Conservation (phyloP, 208 protist genomes). For the Endotrypanum monterogeii region DNA sequence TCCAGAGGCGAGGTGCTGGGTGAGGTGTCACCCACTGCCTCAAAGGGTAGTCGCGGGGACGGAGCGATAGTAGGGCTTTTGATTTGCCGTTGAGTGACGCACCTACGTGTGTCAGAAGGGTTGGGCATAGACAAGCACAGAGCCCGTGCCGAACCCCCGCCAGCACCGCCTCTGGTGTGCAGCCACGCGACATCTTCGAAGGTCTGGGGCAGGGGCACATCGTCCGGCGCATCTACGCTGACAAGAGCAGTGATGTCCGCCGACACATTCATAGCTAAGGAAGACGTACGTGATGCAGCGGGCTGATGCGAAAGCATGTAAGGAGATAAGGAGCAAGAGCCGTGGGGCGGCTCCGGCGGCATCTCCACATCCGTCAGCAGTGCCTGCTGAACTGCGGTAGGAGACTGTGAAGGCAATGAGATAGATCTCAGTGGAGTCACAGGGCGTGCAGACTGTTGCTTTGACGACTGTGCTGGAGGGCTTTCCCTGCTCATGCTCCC, state of each 20-base stretch:
- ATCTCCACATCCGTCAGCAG: not conserved
- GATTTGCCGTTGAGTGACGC: not conserved
- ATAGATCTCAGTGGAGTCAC: not conserved
- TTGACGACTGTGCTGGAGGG: conserved; percentile 3
- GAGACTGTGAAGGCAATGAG: not conserved
- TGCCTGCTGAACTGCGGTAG: not conserved
- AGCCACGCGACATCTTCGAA: not conserved
- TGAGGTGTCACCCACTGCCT: not conserved
- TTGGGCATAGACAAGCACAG: not conserved
- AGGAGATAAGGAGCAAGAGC: not conserved
- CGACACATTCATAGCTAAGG: not conserved
- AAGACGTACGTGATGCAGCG: not conserved
- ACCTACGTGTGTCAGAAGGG: not conserved
- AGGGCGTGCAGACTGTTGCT: not conserved
- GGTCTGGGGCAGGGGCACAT: conserved; percentile 15
- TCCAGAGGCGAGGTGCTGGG: not conserved
- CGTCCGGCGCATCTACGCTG: conserved; percentile 15
- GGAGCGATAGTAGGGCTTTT: not conserved
- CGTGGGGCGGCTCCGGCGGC: not conserved
- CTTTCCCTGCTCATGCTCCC: not conserved
- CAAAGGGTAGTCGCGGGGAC: not conserved
- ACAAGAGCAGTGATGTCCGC: not conserved
- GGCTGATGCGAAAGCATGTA: not conserved
- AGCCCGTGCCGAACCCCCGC: not conserved
- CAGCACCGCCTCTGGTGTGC: not conserved